Conservation (phyloP, 1,139 yeast genomes). For the Hemisphaericaspora subhashii region DNA sequence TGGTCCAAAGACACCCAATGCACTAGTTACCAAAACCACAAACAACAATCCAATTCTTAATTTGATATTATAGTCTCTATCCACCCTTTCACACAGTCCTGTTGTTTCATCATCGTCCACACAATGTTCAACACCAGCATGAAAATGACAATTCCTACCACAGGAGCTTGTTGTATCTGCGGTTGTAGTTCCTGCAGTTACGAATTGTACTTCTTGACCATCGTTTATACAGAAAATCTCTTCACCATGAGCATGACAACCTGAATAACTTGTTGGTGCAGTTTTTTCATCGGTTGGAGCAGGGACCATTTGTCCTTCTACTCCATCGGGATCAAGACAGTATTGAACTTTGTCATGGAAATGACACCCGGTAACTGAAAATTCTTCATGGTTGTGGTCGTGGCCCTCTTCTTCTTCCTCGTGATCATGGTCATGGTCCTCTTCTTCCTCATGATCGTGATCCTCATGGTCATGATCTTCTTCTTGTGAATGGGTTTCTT, state of each 20-base stretch:
- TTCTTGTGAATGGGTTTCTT: neutral
- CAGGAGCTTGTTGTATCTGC: conserved; percentile 4
- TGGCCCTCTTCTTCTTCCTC: conserved; percentile 2
- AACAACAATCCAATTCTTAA: conserved; percentile 33
- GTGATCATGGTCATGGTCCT: conserved; percentile 1
- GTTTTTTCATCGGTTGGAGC: conserved; percentile 21
- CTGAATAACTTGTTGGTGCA: conserved; percentile 25
- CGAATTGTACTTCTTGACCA: conserved; percentile 26
- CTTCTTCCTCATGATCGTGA: conserved; percentile 2
- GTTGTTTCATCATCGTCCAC: conserved; percentile 17
- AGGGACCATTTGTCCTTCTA: conserved; percentile 30
- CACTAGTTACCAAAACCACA: conserved; percentile 32
- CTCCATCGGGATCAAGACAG: conserved; percentile 27
- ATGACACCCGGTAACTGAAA: conserved; percentile 28
- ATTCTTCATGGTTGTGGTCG: conserved; percentile 8
- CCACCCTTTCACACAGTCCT: conserved; percentile 18
- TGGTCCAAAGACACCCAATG: conserved; percentile 35
- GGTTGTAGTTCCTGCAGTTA: conserved; percentile 8
- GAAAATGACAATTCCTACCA: conserved; percentile 34
- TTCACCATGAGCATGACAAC: conserved; percentile 30
- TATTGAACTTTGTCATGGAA: conserved; percentile 25
- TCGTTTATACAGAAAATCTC: conserved; percentile 24
- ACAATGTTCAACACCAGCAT: conserved; percentile 44
- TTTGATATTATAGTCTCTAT: conserved; percentile 25
- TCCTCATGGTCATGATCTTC: neutral